These are phyloP conservation scores for Leccinum subrobustum DNA, from an alignment of 1,284 basidiomycete species.

Conservation along the genomic window DNA sequence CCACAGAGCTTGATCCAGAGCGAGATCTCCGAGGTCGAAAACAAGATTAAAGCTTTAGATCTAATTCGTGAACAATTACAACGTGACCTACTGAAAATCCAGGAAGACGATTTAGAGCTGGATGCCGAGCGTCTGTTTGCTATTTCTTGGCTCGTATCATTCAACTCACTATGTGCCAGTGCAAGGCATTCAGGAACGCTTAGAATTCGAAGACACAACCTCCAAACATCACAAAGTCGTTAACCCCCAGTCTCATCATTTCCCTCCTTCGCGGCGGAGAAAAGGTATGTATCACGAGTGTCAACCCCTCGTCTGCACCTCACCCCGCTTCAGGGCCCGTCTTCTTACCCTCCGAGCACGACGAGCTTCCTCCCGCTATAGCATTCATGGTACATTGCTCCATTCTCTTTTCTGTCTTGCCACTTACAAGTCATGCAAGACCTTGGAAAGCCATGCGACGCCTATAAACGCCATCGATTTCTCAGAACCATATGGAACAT, in stretches of 20 bases:
- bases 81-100: conserved; percentile 80
- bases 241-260: conserved; percentile 42
- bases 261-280: conserved; percentile 67
- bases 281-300: conserved; percentile 51
- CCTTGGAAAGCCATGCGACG: conserved; percentile 75
- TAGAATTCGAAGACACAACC: conserved; percentile 62
- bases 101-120: conserved; percentile 94
- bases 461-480: conserved; percentile 92
- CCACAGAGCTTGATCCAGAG: conserved; percentile 74
- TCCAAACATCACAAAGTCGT: conserved; percentile 36
- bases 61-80: conserved; percentile 80
- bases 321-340: conserved; percentile 65
- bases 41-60: conserved; percentile 87
- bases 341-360: conserved; percentile 96
- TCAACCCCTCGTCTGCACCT: conserved; percentile 14
- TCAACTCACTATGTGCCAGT: conserved; percentile 45
- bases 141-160: conserved; percentile 1
- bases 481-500: conserved; percentile 93
- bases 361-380: conserved; percentile 89
- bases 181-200: conserved; percentile 82
- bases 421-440: conserved; percentile 45
- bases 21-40: conserved; percentile 85
- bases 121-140: conserved; percentile 82
- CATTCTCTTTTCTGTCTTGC: conserved; percentile 1
- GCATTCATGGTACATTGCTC: conserved; percentile 84